Percentiles rank a stretch among this genome's conserved stretches.
These are phyloP conservation scores for Scytalidium sp. DNA, from an alignment of 2,329 filamentous ascomycete species.

Conservation along the genomic window DNA sequence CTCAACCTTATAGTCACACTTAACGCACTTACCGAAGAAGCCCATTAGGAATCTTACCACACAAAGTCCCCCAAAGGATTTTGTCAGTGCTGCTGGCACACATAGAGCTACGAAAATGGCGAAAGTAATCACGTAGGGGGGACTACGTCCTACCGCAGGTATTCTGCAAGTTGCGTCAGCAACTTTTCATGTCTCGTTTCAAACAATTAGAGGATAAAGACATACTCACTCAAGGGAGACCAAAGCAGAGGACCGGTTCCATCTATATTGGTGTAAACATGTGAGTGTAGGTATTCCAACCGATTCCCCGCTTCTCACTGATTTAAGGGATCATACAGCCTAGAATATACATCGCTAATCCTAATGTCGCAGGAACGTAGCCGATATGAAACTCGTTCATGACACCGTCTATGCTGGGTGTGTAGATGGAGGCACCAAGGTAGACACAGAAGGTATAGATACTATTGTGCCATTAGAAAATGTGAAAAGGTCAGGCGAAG, in stretches of 20 bases:
- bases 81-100: constrained; percentile 58
- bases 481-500: no score
- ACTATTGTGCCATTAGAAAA: background rate
- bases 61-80: constrained; percentile 59
- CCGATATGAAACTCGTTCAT: constrained; percentile 47
- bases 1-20: background rate
- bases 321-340: constrained; percentile 33
- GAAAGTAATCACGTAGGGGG: constrained; percentile 64
- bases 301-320: background rate
- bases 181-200: background rate
- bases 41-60: constrained; percentile 62
- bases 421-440: constrained; percentile 46
- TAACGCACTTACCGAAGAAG: constrained; percentile 45
- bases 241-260: constrained; percentile 61
- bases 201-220: background rate
- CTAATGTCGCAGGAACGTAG: constrained; percentile 47
- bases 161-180: constrained; percentile 47
- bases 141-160: constrained; percentile 61
- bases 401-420: constrained; percentile 43
- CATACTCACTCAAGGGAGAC: constrained; percentile 56
- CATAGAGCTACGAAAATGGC: constrained; percentile 64
- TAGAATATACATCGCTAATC: constrained; percentile 58
- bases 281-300: background rate
- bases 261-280: constrained; percentile 20
- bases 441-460: constrained; percentile 58